These are phyloP conservation scores for Kuraishia piskuri DNA, from an alignment of 805 yeast species.

Conservation along the genomic window DNA sequence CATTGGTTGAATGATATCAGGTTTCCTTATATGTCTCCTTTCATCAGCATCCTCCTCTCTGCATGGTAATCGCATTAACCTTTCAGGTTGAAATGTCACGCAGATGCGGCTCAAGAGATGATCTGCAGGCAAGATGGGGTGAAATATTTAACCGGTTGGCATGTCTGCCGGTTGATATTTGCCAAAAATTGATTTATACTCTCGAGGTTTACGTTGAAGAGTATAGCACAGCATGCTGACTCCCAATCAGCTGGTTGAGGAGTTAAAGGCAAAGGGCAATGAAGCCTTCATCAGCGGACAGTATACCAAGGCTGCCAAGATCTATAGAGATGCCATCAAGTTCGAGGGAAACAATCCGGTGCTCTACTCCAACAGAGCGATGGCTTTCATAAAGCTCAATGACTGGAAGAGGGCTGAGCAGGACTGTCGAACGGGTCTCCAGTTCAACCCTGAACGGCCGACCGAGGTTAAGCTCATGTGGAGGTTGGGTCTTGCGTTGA, in stretches of 20 bases:
- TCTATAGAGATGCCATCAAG: constrained; percentile 48
- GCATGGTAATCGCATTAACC: no score
- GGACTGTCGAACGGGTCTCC: constrained; percentile 44
- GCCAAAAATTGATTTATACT: no score
- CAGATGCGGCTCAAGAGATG: no score
- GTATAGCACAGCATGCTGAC: not conserved
- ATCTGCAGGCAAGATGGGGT: no score
- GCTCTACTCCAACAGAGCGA: constrained; percentile 60
- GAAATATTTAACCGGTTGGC: no score
- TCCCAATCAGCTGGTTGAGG: constrained; percentile 10
- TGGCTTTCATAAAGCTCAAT: constrained; percentile 45
- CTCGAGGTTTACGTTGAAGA: not conserved
- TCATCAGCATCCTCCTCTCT: no score
- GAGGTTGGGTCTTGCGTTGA: constrained; percentile 37
- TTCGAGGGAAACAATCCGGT: constrained; percentile 37
- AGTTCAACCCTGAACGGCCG: constrained; percentile 15
- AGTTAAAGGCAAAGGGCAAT: constrained; percentile 41
- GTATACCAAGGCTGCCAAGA: constrained; percentile 39
- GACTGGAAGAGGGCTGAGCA: constrained; percentile 39
- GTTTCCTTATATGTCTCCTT: no score
- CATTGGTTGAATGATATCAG: no score
- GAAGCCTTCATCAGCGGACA: constrained; percentile 35
- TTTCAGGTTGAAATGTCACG: no score
- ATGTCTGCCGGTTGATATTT: no score
- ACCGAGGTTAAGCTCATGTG: constrained; percentile 40